Percentiles rank a stretch among this genome's conserved stretches.
phyloP scores from a whole-genome alignment of 441 rosid genomes.

The Aleurites moluccanus region DNA sequence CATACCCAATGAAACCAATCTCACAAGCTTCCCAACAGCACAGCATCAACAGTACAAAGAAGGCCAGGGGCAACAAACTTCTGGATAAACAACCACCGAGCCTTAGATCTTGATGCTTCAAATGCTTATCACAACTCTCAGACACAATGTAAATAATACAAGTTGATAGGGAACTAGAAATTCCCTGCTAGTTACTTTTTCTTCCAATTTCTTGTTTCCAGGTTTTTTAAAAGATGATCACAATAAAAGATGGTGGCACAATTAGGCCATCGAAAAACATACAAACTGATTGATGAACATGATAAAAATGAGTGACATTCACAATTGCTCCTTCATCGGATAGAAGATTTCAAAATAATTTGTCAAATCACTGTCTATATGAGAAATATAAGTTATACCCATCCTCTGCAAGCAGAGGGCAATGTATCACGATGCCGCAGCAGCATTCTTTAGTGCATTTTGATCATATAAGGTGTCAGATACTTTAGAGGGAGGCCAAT shows the following conservation, averaged over 20 bases:
- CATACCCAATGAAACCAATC: neutral
- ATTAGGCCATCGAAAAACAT: conserved; percentile 13
- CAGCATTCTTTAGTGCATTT: conserved; percentile 29
- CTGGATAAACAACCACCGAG: neutral
- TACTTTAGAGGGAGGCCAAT: conserved; percentile 92
- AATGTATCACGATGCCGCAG: conserved; percentile 46
- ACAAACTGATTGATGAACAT: conserved; percentile 20
- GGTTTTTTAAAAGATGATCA: conserved; percentile 9
- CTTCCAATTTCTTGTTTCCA: neutral
- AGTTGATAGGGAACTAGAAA: neutral
- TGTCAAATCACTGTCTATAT: neutral
- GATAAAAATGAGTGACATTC: conserved; percentile 18
- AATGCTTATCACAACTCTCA: neutral
- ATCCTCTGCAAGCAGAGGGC: conserved; percentile 9
- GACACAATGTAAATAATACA: neutral
- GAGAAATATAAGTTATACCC: neutral
- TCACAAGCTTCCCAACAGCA: conserved; percentile 1
- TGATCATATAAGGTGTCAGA: conserved; percentile 53
- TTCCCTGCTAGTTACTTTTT: conserved; percentile 5
- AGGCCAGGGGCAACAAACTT: neutral
- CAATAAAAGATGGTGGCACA: conserved; percentile 21
- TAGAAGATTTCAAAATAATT: conserved; percentile 4
- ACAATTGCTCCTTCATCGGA: conserved; percentile 23
- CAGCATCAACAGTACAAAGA: neutral
- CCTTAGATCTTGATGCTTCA: neutral